Evolutionary conservation across 371 early-diverging fungal genomes (phyloP).

Genomic region (Syncephalastrum monosporum): DNA sequence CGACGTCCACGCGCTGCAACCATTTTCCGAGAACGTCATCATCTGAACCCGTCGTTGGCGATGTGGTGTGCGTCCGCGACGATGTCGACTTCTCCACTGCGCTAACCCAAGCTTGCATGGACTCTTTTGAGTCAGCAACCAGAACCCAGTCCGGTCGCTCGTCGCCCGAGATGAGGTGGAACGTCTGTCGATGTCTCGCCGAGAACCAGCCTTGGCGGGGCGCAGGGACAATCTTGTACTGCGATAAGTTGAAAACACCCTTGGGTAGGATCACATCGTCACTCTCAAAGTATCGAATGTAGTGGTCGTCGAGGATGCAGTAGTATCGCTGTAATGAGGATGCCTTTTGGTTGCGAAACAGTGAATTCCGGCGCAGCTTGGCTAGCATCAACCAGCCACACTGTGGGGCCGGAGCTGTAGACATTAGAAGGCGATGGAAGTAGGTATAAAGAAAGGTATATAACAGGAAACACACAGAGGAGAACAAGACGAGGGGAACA

Average conservation of each 20-base stretch:
- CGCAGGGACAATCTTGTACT: slow-evolving; percentile 11
- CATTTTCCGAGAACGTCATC: slow-evolving; percentile 20
- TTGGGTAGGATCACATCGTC: slow-evolving; percentile 8
- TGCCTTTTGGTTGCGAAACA: too few species aligned
- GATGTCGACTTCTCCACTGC: slow-evolving; percentile 4
- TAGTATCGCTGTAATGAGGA: slow-evolving; percentile 12
- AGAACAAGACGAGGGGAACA: too few species aligned
- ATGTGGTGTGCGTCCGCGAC: slow-evolving; percentile 3
- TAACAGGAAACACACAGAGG: too few species aligned
- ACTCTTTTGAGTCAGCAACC: slow-evolving; percentile 13
- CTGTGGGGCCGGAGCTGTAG: too few species aligned
- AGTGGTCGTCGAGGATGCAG: slow-evolving; percentile 17
- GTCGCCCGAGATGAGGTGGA: slow-evolving; percentile 15
- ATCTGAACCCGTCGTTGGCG: slow-evolving; percentile 1
- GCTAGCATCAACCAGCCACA: too few species aligned
- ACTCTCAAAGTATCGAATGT: slow-evolving; percentile 15
- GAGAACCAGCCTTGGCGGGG: slow-evolving; percentile 8
- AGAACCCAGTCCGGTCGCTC: slow-evolving; percentile 12
- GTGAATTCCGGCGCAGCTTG: too few species aligned
- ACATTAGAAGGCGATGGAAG: too few species aligned
- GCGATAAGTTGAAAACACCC: slow-evolving; percentile 11
- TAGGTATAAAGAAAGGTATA: too few species aligned
- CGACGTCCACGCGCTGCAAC: slow-evolving; percentile 20
- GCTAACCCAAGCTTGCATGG: slow-evolving; percentile 16
- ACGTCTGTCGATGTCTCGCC: slow-evolving; percentile 11